Evolutionary conservation across 2,329 filamentous ascomycete species (phyloP).

Genomic region (Penicillium sclerotiorum): DNA sequence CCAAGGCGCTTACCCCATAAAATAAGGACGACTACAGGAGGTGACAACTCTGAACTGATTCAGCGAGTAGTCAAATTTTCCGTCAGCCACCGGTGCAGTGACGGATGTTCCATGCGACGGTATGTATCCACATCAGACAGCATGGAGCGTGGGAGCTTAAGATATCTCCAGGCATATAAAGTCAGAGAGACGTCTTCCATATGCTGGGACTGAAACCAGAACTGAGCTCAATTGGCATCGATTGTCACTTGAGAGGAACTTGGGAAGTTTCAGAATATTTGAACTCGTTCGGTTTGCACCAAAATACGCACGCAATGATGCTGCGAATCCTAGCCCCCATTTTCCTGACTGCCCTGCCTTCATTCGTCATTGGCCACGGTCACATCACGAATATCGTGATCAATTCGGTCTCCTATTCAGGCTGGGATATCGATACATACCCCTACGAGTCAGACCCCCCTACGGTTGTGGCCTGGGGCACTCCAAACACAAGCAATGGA

Average conservation of each 20-base stretch:
- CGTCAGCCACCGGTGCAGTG: background rate
- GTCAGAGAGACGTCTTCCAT: too few relatives aligned
- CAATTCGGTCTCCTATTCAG: slow-evolving; percentile 38
- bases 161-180: too few relatives aligned
- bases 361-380: slow-evolving; percentile 34
- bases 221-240: too few relatives aligned
- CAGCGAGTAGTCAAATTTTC: background rate
- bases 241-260: too few relatives aligned
- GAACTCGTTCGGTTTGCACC: too few relatives aligned
- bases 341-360: slow-evolving; percentile 33
- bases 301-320: slow-evolving; percentile 1
- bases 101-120: too few relatives aligned
- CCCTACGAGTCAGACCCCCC: slow-evolving; percentile 39
- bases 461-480: slow-evolving; percentile 57
- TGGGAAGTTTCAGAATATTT: background rate
- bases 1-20: background rate
- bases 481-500: slow-evolving; percentile 54
- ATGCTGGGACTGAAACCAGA: too few relatives aligned
- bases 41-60: background rate
- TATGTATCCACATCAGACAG: too few relatives aligned
- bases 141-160: too few relatives aligned
- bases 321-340: slow-evolving; percentile 18
- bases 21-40: background rate
- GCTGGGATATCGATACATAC: slow-evolving; percentile 39
- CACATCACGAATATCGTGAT: slow-evolving; percentile 42